Percentiles rank a stretch among this genome's conserved stretches.
Conservation (phyloP, 177 flowering plant species). For the Vitis hybrid region DNA sequence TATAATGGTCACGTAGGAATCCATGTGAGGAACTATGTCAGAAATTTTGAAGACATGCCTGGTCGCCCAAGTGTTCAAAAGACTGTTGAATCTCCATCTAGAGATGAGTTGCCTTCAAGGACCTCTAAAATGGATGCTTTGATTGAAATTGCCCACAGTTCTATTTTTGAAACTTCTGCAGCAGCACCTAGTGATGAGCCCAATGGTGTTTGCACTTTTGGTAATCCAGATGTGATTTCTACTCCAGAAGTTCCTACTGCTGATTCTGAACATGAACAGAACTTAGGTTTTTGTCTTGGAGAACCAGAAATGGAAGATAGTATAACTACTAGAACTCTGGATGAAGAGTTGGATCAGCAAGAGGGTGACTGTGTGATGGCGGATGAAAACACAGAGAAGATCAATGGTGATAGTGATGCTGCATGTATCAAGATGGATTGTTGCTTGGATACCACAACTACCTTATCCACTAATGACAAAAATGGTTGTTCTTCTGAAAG, state of each 20-base stretch:
- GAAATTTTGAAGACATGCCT: slow-evolving; percentile 39
- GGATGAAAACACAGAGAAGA: slow-evolving; percentile 19
- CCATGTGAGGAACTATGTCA: slow-evolving; percentile 61
- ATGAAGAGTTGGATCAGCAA: slow-evolving; percentile 16
- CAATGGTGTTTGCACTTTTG: slow-evolving; percentile 10
- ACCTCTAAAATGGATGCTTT: slow-evolving; percentile 49
- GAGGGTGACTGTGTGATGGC: slow-evolving; percentile 8
- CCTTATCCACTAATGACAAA: slow-evolving; percentile 9
- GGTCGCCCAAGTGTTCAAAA: slow-evolving; percentile 27
- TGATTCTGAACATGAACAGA: slow-evolving; percentile 18
- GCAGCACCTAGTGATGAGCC: slow-evolving; percentile 12
- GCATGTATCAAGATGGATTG: slow-evolving; percentile 14
- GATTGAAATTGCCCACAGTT: slow-evolving; percentile 45
- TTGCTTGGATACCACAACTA: slow-evolving; percentile 13
- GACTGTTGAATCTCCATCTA: slow-evolving; percentile 25
- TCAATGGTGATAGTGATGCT: slow-evolving; percentile 13
- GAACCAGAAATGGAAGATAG: slow-evolving; percentile 18
- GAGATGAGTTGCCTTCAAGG: slow-evolving; percentile 26
- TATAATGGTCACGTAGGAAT: slow-evolving; percentile 84
- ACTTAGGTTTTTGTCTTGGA: slow-evolving; percentile 11
- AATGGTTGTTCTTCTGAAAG: slow-evolving; percentile 5
- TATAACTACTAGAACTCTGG: slow-evolving; percentile 5
- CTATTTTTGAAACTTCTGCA: slow-evolving; percentile 32
- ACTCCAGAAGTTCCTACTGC: slow-evolving; percentile 12
- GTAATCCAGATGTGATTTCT: slow-evolving; percentile 15